A percentile compares a stretch with the other conserved stretches of the same genome.
Evolutionary conservation across 2,329 filamentous ascomycete genomes (phyloP).

Genomic region (Byssothecium circinans): DNA sequence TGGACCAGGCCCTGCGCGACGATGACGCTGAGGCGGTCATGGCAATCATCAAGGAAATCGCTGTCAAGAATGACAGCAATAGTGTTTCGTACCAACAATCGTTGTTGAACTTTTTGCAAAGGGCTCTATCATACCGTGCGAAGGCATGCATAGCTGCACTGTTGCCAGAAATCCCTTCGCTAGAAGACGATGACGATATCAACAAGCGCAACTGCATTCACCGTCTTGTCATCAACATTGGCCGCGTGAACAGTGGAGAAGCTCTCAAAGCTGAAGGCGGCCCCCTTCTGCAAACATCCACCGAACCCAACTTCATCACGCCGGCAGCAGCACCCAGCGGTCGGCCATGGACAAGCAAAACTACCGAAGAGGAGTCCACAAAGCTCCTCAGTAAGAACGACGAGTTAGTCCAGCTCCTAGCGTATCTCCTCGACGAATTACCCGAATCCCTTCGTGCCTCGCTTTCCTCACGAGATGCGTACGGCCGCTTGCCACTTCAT

Average conservation of each 20-base stretch:
- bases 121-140: slow-evolving; percentile 71
- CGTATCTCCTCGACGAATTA: slow-evolving; percentile 68
- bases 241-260: slow-evolving; percentile 66
- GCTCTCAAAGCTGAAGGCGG: slow-evolving; percentile 50
- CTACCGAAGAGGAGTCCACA: slow-evolving; percentile 64
- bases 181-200: slow-evolving; percentile 89
- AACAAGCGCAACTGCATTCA: slow-evolving; percentile 94
- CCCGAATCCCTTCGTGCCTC: slow-evolving; percentile 67
- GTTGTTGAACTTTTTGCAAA: slow-evolving; percentile 78
- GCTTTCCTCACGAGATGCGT: slow-evolving; percentile 70
- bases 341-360: slow-evolving; percentile 63
- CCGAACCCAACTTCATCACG: slow-evolving; percentile 73
- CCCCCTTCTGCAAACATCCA: slow-evolving; percentile 52
- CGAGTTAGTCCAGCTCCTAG: slow-evolving; percentile 70
- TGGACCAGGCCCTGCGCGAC: slow-evolving; percentile 71
- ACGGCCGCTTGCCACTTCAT: slow-evolving; percentile 83
- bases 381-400: slow-evolving; percentile 69
- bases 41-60: slow-evolving; percentile 61
- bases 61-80: slow-evolving; percentile 52
- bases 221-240: slow-evolving; percentile 87
- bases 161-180: slow-evolving; percentile 66
- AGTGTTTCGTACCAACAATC: slow-evolving; percentile 63
- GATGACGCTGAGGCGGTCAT: slow-evolving; percentile 64
- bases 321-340: slow-evolving; percentile 71
- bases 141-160: slow-evolving; percentile 72